These are phyloP conservation scores for Venustampulla echinocandica DNA, from an alignment of 495 filamentous ascomycete species.

Conservation along the genomic window DNA sequence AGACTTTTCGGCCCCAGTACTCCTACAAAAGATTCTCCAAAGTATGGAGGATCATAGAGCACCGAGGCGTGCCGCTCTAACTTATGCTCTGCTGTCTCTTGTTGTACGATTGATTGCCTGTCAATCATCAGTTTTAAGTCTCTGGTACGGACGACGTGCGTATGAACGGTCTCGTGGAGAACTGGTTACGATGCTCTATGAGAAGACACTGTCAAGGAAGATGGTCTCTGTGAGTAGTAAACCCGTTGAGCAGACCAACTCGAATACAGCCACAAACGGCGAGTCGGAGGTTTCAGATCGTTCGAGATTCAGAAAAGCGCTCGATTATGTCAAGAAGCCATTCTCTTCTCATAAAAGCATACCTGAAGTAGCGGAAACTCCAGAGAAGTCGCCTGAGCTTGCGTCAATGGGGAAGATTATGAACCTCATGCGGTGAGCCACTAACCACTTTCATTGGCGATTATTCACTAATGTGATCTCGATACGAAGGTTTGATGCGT, in stretches of 20 bases:
- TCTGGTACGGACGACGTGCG: constrained; percentile 66
- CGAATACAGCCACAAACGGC: constrained; percentile 25
- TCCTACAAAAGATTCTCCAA: constrained; percentile 62
- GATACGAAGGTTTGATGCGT: constrained; percentile 52
- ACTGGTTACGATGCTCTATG: constrained; percentile 82
- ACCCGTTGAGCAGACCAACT: constrained; percentile 16
- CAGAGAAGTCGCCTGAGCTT: constrained; percentile 36
- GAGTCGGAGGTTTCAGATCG: constrained; percentile 8
- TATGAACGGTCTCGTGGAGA: constrained; percentile 78
- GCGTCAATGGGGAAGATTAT: constrained; percentile 79
- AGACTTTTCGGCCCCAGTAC: constrained; percentile 51
- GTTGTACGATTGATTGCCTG: constrained; percentile 48
- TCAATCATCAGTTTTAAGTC: constrained; percentile 58
- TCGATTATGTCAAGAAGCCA: constrained; percentile 8
- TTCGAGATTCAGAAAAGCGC: neutral
- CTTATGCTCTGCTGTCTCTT: constrained; percentile 56
- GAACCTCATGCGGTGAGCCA: constrained; percentile 55
- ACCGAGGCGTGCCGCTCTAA: constrained; percentile 47
- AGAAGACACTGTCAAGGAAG: constrained; percentile 72
- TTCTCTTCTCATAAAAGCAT: constrained; percentile 15
- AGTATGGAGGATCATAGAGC: constrained; percentile 49
- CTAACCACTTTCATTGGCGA: neutral
- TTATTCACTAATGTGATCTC: constrained; percentile 2
- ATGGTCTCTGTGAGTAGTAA: constrained; percentile 45
- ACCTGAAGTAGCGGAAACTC: constrained; percentile 15